A percentile compares a stretch with the other conserved stretches of the same genome.
Evolutionary conservation across 164 flowering plant genomes (phyloP).

Genomic region (Vitis rotundifolia): DNA sequence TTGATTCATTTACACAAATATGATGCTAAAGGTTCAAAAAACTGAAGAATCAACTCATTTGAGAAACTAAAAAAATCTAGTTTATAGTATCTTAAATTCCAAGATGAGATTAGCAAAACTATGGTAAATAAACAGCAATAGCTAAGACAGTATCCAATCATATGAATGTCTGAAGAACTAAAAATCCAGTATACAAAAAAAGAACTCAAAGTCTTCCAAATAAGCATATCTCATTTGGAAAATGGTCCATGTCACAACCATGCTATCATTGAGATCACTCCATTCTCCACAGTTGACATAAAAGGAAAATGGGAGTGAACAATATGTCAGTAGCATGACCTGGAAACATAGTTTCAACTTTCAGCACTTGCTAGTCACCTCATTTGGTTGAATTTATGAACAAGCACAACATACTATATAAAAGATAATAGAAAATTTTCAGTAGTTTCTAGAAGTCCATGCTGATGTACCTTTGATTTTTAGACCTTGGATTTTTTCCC

Average conservation of each 20-base stretch:
- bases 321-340: neutral
- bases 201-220: neutral
- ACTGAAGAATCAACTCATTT: too few relatives aligned
- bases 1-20: neutral
- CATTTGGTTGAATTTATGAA: neutral
- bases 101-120: neutral
- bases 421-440: neutral
- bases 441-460: neutral
- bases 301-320: neutral
- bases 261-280: neutral
- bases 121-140: neutral
- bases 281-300: neutral
- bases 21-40: too few relatives aligned
- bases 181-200: neutral
- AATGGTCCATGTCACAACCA: neutral
- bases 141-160: neutral
- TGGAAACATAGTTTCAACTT: neutral
- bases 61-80: neutral
- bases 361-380: neutral
- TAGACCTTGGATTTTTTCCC: slow-evolving; percentile 39
- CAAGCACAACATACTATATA: neutral
- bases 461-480: neutral
- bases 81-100: neutral
- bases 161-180: neutral
- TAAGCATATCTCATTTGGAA: neutral